A percentile compares a stretch with the other conserved stretches of the same genome.
Evolutionary conservation across 345 rosid genomes (phyloP).

Genomic region (Gossypium longicalyx): DNA sequence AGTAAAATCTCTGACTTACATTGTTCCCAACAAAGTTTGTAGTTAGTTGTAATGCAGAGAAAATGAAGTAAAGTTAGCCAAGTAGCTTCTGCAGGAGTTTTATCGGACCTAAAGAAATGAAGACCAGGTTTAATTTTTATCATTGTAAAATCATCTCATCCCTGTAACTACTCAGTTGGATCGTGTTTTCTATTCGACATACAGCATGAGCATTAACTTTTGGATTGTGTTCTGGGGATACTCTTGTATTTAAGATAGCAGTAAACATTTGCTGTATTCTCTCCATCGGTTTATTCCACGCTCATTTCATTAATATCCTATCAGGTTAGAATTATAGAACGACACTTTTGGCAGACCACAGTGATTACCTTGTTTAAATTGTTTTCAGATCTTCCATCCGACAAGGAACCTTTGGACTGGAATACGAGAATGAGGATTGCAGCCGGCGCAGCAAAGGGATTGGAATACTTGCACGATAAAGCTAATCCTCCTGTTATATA

Average conservation of each 20-base stretch:
- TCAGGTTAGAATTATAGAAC: slow-evolving; percentile 8
- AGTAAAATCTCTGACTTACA: background rate
- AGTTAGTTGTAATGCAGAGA: background rate
- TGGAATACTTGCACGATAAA: slow-evolving; percentile 91
- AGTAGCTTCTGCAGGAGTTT: background rate
- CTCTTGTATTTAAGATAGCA: background rate
- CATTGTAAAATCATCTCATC: background rate
- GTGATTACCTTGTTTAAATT: slow-evolving; percentile 10
- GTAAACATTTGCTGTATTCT: slow-evolving; percentile 9
- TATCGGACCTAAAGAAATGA: background rate
- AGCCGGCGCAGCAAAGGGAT: slow-evolving; percentile 97
- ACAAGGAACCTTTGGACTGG: slow-evolving; percentile 89
- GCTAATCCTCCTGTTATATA: slow-evolving; percentile 98
- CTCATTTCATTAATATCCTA: background rate
- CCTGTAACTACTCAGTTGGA: background rate
- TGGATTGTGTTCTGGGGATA: background rate
- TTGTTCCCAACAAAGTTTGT: background rate
- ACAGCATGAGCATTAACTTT: background rate
- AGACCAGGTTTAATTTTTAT: background rate
- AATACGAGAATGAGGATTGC: slow-evolving; percentile 97
- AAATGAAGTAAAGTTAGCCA: background rate
- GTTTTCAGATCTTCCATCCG: slow-evolving; percentile 69
- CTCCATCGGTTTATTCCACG: background rate
- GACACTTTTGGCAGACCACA: background rate
- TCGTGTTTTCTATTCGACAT: background rate